Evolutionary conservation across 169 alveolate species (phyloP).

Genomic region (Plasmodium inui): DNA sequence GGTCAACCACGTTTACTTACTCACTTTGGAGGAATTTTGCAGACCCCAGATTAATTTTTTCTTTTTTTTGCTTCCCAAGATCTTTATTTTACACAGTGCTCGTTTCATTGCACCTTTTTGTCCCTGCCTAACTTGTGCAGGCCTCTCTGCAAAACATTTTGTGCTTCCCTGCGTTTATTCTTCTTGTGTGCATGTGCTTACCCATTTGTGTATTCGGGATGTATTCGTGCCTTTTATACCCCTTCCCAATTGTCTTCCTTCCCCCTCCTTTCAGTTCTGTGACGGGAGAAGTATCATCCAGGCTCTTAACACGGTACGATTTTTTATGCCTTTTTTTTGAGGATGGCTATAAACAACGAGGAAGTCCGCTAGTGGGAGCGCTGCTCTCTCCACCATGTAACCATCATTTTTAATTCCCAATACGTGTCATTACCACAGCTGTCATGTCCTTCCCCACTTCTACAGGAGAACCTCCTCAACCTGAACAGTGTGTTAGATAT

Average conservation of each 20-base stretch:
- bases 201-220: neutral
- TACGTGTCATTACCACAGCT: neutral
- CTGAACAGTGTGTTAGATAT: constrained; percentile 38
- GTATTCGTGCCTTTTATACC: neutral
- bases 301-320: constrained; percentile 27
- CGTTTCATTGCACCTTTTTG: neutral
- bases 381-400: neutral
- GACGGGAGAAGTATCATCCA: constrained; percentile 37
- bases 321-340: neutral
- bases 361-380: neutral
- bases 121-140: neutral
- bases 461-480: constrained; percentile 32
- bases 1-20: neutral
- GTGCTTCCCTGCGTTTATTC: neutral
- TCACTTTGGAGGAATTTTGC: neutral
- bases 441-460: neutral
- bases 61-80: neutral
- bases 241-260: neutral
- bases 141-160: neutral
- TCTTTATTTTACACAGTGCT: neutral
- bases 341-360: neutral
- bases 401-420: neutral
- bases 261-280: constrained; percentile 31
- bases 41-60: neutral
- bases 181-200: neutral